Percentiles rank a stretch among this genome's conserved stretches.
These are phyloP conservation scores for Trichoderma sp. DNA, from an alignment of 2,329 filamentous ascomycete species.

Conservation along the genomic window DNA sequence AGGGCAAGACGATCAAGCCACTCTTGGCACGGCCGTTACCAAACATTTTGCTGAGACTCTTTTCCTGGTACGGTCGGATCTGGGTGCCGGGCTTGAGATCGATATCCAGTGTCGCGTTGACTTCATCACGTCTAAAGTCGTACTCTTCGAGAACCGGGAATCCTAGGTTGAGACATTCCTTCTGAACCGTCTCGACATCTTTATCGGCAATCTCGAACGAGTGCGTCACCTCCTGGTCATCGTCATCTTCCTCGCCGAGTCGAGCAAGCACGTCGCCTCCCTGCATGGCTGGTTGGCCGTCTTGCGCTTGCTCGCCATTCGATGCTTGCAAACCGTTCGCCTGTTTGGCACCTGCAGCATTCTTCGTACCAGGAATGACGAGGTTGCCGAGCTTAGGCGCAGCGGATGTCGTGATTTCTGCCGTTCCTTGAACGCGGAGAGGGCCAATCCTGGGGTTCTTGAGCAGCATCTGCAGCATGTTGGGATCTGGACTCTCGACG, in stretches of 20 bases:
- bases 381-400: slow-evolving; percentile 84
- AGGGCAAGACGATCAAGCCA: slow-evolving; percentile 94
- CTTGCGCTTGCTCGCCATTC: slow-evolving; percentile 39
- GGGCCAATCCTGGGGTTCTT: slow-evolving; percentile 79
- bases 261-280: slow-evolving; percentile 69
- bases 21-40: slow-evolving; percentile 96
- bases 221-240: slow-evolving; percentile 83
- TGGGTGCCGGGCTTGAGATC: slow-evolving; percentile 85
- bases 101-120: slow-evolving; percentile 89
- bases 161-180: slow-evolving; percentile 81
- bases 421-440: slow-evolving; percentile 68
- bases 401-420: slow-evolving; percentile 72
- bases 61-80: slow-evolving; percentile 94
- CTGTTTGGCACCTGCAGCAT: slow-evolving; percentile 84
- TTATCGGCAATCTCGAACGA: slow-evolving; percentile 86
- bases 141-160: slow-evolving; percentile 94
- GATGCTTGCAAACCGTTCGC: slow-evolving; percentile 44
- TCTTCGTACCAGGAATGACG: slow-evolving; percentile 91
- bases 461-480: slow-evolving; percentile 81
- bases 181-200: slow-evolving; percentile 81
- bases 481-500: slow-evolving; percentile 85
- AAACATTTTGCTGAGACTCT: slow-evolving; percentile 98
- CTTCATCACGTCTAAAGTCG: slow-evolving; percentile 88
- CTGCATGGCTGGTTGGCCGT: slow-evolving; percentile 48
- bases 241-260: slow-evolving; percentile 80